Evolutionary conservation across 1,284 basidiomycete species (phyloP), one percentile per base, ranked within the genome.

Genomic region (Ustilago cynodontis): DNA sequence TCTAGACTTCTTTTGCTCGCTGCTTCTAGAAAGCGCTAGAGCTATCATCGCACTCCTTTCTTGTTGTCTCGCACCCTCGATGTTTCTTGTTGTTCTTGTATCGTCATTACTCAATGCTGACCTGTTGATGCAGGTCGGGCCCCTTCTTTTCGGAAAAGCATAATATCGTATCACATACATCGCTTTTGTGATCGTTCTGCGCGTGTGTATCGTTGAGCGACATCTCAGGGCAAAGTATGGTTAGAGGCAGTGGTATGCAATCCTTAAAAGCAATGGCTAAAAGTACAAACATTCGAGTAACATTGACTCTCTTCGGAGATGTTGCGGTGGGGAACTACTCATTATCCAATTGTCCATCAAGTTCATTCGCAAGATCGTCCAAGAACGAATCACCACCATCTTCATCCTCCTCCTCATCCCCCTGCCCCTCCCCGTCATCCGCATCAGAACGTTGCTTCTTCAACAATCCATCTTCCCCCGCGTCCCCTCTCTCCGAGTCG

Each of bases 361-460:
- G 70, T 59, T 84, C 82, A 24, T 75, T 62, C 7, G 81, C 81
- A 4, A 83, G 54, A 39, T 80, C 80, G 45, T 84, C 78, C 18
- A 84, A 61, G 55, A 84, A 81, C 22, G 70, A 68, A 37, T 83
- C 77, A 31, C 70, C 80, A 7, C 55, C 72, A 59, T 65, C 76
- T 13, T 59, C 75, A 6, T 73, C 65, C 1, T 66, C 71, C 1
- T 69, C 68, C 18, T 65, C 65, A 2, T 73, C 78, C 58, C n/a
- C n/a, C n/a, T n/a, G n/a, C n/a, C n/a, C 56, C 11, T 63, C 60
- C 16, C 61, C 80, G 49, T 78, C 77, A 33, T 77, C 78, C 22
- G 4, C 47, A 24, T 13, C 13, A 4, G 47, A 49, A 1, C 24
- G 8, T 24, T 26, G 47, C 20, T 78, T 79, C 28, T 80, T 41